Evolutionary conservation across 1,284 basidiomycete genomes (phyloP), one percentile per base, ranked within the genome.

Genomic region (Tranzscheliella williamsii): DNA sequence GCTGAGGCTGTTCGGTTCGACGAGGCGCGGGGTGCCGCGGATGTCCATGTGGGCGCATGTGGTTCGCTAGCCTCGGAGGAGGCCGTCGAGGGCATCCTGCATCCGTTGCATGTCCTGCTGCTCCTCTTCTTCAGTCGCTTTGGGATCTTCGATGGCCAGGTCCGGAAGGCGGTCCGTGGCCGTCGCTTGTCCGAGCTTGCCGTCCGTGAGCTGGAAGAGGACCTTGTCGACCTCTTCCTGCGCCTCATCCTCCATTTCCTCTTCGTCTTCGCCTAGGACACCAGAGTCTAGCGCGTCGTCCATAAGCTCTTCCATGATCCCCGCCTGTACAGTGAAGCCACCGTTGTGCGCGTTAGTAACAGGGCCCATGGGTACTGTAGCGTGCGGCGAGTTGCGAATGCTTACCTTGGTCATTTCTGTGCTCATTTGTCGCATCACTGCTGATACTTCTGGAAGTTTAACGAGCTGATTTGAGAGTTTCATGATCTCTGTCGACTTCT

Each of bases 401-500:
- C 52, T 23, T 40, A 60, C 64, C 85, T 97, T 97, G 64, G 90
- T 96, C 92, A 98, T 96, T 79, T 98, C 94, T 85, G 92, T 90
- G 70, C 88, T 90, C 91, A 98, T 94, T 74, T 96, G 89, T 23
- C 91, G 85, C 95, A 99, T 98, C 0, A 86, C 84, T 62, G 86
- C 87, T 76, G 86, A 89, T 43, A 98, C 85, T 78, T 98, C 90
- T 15, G 95, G 95, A 26, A 98, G 82, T 75, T 87, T 92, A 71
- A 98, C 83, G 35, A 98, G 84, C 37, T 87, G 82, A 79, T 96
- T 98, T 4, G 93, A 94, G 24, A 93, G 83, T 80, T 90, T 98
- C 94, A 99, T 98, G 61, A 98, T 97, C 79, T 98, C 94, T 1
- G 94, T 93, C 9, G 91, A 94, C 79, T 93, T 97, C 80, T 96